Percentiles rank a stretch among this genome's conserved stretches.
Conservation (phyloP, 345 rosid species). For the Melaleuca alternifolia region DNA sequence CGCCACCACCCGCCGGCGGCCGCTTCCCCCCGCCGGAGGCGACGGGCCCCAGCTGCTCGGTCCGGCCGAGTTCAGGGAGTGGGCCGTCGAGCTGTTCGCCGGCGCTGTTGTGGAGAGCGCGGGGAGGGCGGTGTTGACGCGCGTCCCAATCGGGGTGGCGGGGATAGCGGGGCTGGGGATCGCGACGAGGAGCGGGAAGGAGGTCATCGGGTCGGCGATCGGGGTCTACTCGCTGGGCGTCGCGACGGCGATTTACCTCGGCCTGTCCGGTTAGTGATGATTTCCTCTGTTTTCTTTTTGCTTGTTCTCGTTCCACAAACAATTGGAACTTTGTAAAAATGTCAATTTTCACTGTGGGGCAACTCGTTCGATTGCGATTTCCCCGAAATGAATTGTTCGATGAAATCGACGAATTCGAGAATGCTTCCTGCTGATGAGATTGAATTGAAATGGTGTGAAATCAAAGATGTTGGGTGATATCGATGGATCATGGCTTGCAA, state of each 20-base stretch:
- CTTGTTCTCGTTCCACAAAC: not conserved
- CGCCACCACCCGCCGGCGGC: constrained; percentile 5
- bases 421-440: not conserved
- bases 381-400: not conserved
- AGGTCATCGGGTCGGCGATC: constrained; percentile 47
- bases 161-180: constrained; percentile 72
- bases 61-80: constrained; percentile 33
- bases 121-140: constrained; percentile 43
- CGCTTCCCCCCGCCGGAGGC: not conserved
- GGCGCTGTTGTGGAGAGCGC: constrained; percentile 53
- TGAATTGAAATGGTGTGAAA: not conserved
- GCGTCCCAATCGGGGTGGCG: constrained; percentile 59
- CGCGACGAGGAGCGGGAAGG: constrained; percentile 35
- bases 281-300: not conserved
- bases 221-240: constrained; percentile 77
- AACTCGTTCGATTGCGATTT: not conserved
- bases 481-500: too few species aligned
- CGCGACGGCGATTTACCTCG: constrained; percentile 53
- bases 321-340: not conserved
- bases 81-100: constrained; percentile 57
- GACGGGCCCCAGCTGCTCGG: constrained; percentile 19
- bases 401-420: not conserved
- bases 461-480: not conserved
- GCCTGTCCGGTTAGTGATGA: constrained; percentile 39
- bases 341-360: not conserved